phyloP scores from a whole-genome alignment of 78 protist genomes.

The Dictyostelium intermedium region DNA sequence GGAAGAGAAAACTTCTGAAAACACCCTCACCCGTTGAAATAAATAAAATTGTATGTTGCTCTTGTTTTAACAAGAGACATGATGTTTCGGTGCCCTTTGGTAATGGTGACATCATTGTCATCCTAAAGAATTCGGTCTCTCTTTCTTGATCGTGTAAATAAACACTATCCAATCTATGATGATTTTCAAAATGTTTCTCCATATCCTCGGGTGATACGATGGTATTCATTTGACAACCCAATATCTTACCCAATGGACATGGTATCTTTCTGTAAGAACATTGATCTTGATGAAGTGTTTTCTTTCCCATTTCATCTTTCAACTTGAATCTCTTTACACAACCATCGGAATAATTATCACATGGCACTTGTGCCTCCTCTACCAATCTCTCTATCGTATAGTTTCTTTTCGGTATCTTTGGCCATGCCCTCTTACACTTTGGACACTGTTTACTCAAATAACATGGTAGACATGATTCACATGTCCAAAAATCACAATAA shows the following conservation, averaged over 20 bases:
- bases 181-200: conserved; percentile 57
- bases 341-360: conserved; percentile 41
- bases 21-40: conserved; percentile 65
- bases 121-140: conserved; percentile 59
- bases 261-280: conserved; percentile 50
- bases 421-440: conserved; percentile 69
- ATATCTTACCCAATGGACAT: conserved; percentile 58
- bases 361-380: conserved; percentile 42
- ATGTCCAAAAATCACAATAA: conserved; percentile 75
- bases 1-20: conserved; percentile 59
- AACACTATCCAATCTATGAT: conserved; percentile 54
- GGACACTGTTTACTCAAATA: conserved; percentile 33
- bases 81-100: conserved; percentile 72
- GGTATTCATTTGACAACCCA: conserved; percentile 41
- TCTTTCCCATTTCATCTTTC: conserved; percentile 5
- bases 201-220: conserved; percentile 34
- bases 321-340: conserved; percentile 12
- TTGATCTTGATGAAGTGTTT: conserved; percentile 31
- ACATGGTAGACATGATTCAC: conserved; percentile 38
- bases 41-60: conserved; percentile 59
- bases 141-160: conserved; percentile 70
- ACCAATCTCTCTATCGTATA: conserved; percentile 44
- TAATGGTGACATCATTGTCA: conserved; percentile 73
- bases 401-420: conserved; percentile 60
- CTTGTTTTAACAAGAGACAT: conserved; percentile 55